These are phyloP conservation scores for Apium graveolens DNA, from an alignment of 129 eudicot species.

Conservation along the genomic window DNA sequence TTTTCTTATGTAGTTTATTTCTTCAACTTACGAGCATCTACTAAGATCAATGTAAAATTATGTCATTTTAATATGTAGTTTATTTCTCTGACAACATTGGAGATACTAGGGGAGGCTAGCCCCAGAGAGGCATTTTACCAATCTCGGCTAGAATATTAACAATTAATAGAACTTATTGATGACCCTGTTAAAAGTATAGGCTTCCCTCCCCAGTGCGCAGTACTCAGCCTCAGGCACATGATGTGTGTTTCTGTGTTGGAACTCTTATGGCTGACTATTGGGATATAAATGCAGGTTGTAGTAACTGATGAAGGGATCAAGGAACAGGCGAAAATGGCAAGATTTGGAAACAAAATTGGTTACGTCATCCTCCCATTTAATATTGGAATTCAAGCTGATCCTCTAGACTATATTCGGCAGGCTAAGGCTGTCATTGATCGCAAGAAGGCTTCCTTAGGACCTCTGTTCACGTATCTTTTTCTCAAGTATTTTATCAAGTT, in stretches of 20 bases:
- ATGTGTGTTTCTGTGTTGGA: background rate
- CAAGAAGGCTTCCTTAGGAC: constrained; percentile 1
- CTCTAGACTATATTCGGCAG: background rate
- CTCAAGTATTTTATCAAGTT: background rate
- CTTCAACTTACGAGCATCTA: background rate
- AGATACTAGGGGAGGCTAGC: too few relatives aligned
- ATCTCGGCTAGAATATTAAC: too few relatives aligned
- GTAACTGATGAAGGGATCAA: background rate
- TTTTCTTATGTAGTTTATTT: too few relatives aligned
- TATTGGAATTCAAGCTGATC: background rate
- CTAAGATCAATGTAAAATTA: background rate
- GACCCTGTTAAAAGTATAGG: too few relatives aligned
- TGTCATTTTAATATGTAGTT: background rate
- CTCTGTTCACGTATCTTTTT: background rate
- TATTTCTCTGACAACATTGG: background rate
- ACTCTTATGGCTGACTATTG: background rate
- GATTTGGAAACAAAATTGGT: background rate
- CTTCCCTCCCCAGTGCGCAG: too few relatives aligned
- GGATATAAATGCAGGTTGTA: background rate
- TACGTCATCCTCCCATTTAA: background rate
- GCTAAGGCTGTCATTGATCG: background rate
- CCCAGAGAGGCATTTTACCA: too few relatives aligned
- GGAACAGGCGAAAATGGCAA: background rate
- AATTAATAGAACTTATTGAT: too few relatives aligned
- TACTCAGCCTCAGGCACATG: background rate